A percentile compares a stretch with the other conserved stretches of the same genome.
Evolutionary conservation across 2,329 filamentous ascomycete genomes (phyloP).

Genomic region (Arthrocladium fulminans): DNA sequence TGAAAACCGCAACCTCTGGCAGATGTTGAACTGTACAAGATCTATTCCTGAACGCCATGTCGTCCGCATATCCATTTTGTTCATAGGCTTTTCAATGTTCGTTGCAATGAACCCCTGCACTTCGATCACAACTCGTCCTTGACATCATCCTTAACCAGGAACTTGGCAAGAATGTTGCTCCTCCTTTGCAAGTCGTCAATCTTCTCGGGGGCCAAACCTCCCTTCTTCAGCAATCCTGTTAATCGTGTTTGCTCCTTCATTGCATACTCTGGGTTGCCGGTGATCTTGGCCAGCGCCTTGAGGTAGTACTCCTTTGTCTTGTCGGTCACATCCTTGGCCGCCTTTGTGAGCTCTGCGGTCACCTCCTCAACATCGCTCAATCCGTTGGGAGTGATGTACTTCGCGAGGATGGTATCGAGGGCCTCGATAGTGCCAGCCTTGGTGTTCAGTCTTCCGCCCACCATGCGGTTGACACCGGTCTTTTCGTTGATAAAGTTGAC

Average conservation of each 20-base stretch:
- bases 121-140: conserved; percentile 54
- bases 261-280: conserved; percentile 66
- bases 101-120: not conserved
- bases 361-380: conserved; percentile 46
- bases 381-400: conserved; percentile 55
- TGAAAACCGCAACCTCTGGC: too few relatives aligned
- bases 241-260: conserved; percentile 78
- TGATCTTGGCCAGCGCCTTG: conserved; percentile 79
- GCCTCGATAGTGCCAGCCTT: conserved; percentile 72
- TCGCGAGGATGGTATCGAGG: conserved; percentile 66
- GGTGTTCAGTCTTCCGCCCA: conserved; percentile 69
- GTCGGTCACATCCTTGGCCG: conserved; percentile 58
- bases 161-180: conserved; percentile 78
- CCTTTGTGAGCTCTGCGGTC: conserved; percentile 62
- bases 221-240: conserved; percentile 73
- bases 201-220: conserved; percentile 76
- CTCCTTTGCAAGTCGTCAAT: conserved; percentile 77
- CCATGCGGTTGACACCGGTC: conserved; percentile 73
- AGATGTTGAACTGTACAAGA: not conserved
- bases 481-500: conserved; percentile 79
- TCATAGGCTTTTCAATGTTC: not conserved
- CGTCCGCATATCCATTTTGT: not conserved
- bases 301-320: conserved; percentile 92
- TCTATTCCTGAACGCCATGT: not conserved
- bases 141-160: conserved; percentile 50